A percentile compares a stretch with the other conserved stretches of the same genome.
Conservation (phyloP, 2,329 filamentous ascomycete genomes). For the Aspergillus japonicus region DNA sequence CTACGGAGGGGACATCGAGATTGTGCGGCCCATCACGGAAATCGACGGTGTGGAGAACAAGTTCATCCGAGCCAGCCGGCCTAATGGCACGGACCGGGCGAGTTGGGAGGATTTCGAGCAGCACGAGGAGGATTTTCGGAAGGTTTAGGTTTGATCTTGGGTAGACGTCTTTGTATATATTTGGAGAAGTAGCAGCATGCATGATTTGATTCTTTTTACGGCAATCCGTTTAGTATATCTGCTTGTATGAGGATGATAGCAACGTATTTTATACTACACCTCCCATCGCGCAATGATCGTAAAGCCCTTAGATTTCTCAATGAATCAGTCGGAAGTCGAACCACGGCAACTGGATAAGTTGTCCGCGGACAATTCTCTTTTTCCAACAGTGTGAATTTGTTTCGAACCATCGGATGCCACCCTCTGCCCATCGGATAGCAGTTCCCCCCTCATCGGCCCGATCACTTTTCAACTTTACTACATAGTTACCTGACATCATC, state of each 20-base stretch:
- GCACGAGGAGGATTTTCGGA: constrained; percentile 28
- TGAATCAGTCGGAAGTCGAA: too few species aligned
- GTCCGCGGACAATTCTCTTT: too few species aligned
- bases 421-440: too few species aligned
- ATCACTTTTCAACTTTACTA: constrained; percentile 9
- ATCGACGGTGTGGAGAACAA: constrained; percentile 51
- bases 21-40: constrained; percentile 47
- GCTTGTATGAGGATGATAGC: too few species aligned
- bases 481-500: not conserved
- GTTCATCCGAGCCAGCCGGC: constrained; percentile 49
- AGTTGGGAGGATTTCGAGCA: constrained; percentile 45
- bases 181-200: constrained; percentile 12
- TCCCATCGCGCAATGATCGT: too few species aligned
- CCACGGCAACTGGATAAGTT: too few species aligned
- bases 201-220: too few species aligned
- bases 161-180: not conserved
- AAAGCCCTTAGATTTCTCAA: too few species aligned
- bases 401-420: too few species aligned
- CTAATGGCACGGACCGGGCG: constrained; percentile 53
- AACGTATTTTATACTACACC: too few species aligned
- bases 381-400: too few species aligned
- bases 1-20: constrained; percentile 48
- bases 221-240: too few species aligned
- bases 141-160: constrained; percentile 11
- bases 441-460: constrained; percentile 15